These are phyloP conservation scores for Saturnispora zaruensis DNA, from an alignment of 805 yeast genomes.

Conservation along the genomic window DNA sequence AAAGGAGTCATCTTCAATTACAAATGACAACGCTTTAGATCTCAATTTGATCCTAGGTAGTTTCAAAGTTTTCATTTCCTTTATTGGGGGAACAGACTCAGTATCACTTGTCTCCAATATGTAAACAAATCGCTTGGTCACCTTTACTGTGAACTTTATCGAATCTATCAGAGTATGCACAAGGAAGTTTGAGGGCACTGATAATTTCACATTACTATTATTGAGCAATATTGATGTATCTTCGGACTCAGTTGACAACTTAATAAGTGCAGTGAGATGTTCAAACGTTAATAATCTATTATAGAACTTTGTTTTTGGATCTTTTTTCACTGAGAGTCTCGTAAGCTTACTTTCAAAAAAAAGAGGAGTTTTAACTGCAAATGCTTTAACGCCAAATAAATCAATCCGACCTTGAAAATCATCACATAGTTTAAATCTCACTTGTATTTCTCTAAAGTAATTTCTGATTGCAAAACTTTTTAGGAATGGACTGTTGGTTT, in stretches of 20 bases:
- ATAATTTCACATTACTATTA: constrained; percentile 37
- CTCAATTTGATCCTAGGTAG: constrained; percentile 37
- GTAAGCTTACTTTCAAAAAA: constrained; percentile 6
- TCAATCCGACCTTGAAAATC: constrained; percentile 44
- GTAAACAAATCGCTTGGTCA: constrained; percentile 49
- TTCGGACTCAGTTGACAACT: constrained; percentile 1
- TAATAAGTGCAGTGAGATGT: constrained; percentile 9
- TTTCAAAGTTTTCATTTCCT: constrained; percentile 25
- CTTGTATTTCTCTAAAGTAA: constrained; percentile 13
- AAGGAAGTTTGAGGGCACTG: constrained; percentile 65
- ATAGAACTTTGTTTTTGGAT: background rate
- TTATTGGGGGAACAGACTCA: constrained; percentile 32
- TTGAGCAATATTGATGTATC: constrained; percentile 13
- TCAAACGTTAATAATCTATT: constrained; percentile 10
- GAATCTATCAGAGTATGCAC: constrained; percentile 78
- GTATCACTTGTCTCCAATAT: constrained; percentile 37
- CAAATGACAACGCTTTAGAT: constrained; percentile 35
- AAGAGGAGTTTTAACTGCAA: constrained; percentile 8
- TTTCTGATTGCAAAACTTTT: constrained; percentile 8
- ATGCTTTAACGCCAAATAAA: constrained; percentile 23
- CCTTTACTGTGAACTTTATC: constrained; percentile 56
- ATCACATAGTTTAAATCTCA: constrained; percentile 34
- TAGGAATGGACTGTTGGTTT: background rate
- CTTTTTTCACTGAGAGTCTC: constrained; percentile 12
- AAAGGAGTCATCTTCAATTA: constrained; percentile 57